Percentiles rank a stretch among this genome's conserved stretches.
These are phyloP conservation scores for Odonthalia washingtoniensis DNA, from an alignment of 31 red algal genomes.

Conservation along the genomic window DNA sequence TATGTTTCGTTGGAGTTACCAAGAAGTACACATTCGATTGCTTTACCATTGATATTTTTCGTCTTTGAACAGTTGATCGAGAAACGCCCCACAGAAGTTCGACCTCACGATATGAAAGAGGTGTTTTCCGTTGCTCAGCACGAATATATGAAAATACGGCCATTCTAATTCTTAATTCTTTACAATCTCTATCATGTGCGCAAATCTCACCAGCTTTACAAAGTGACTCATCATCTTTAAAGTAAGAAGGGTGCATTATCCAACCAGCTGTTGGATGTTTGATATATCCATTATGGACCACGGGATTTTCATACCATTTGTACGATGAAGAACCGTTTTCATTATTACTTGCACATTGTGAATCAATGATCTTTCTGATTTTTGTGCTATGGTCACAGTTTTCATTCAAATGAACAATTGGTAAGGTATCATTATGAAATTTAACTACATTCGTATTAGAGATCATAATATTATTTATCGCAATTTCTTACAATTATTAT, in stretches of 20 bases:
- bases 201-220: not conserved
- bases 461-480: no score
- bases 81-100: conserved; percentile 1
- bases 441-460: no score
- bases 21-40: not conserved
- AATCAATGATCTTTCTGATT: no score
- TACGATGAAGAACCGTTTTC: no score
- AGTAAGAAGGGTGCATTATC: not conserved
- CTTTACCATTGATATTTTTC: not conserved
- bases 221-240: not conserved
- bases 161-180: not conserved
- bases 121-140: not conserved
- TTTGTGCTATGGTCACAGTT: no score
- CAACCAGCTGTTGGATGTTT: not conserved
- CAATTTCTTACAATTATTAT: no score
- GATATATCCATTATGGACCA: not conserved
- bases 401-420: no score
- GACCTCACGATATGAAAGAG: not conserved
- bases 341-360: no score
- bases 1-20: not conserved
- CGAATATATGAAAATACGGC: not conserved
- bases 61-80: not conserved
- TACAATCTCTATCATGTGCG: not conserved
- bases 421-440: no score
- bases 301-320: not conserved